A percentile compares a stretch with the other conserved stretches of the same genome.
Evolutionary conservation across 2,329 filamentous ascomycete genomes (phyloP).

Genomic region (Alternaria sp.): DNA sequence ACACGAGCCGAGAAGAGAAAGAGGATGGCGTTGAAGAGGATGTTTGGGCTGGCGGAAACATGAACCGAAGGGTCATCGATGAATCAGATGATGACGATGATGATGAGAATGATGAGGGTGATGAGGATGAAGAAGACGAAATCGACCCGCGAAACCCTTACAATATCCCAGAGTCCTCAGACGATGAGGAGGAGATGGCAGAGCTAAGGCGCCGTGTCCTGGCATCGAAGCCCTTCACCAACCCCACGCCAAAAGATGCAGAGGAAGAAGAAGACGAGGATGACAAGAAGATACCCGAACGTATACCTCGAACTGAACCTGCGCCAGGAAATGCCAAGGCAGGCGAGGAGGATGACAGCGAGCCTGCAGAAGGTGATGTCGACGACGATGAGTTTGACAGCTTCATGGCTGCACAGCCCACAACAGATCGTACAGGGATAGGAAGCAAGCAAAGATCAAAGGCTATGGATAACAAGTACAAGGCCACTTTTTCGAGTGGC

Average conservation of each 20-base stretch:
- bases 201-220: slow-evolving; percentile 91
- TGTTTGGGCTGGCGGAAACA: slow-evolving; percentile 91
- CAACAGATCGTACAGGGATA: slow-evolving; percentile 85
- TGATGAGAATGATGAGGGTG: slow-evolving; percentile 58
- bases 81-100: slow-evolving; percentile 56
- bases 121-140: slow-evolving; percentile 53
- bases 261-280: slow-evolving; percentile 41
- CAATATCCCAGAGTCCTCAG: slow-evolving; percentile 75
- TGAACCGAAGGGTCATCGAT: slow-evolving; percentile 69
- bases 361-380: slow-evolving; percentile 72
- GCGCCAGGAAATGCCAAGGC: slow-evolving; percentile 39
- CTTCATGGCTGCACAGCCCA: slow-evolving; percentile 89
- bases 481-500: slow-evolving; percentile 46
- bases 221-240: slow-evolving; percentile 86
- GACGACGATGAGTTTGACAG: slow-evolving; percentile 84
- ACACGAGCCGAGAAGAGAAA: slow-evolving; percentile 74
- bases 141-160: slow-evolving; percentile 71
- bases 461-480: slow-evolving; percentile 47
- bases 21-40: slow-evolving; percentile 69
- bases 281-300: slow-evolving; percentile 66
- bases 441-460: slow-evolving; percentile 66
- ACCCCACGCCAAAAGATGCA: slow-evolving; percentile 54
- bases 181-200: slow-evolving; percentile 91
- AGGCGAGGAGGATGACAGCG: slow-evolving; percentile 71
- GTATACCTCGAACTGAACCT: slow-evolving; percentile 67